Percentiles rank a stretch among this genome's conserved stretches.
phyloP scores from a whole-genome alignment of 345 rosid species.

The Hibiscus trionum region DNA sequence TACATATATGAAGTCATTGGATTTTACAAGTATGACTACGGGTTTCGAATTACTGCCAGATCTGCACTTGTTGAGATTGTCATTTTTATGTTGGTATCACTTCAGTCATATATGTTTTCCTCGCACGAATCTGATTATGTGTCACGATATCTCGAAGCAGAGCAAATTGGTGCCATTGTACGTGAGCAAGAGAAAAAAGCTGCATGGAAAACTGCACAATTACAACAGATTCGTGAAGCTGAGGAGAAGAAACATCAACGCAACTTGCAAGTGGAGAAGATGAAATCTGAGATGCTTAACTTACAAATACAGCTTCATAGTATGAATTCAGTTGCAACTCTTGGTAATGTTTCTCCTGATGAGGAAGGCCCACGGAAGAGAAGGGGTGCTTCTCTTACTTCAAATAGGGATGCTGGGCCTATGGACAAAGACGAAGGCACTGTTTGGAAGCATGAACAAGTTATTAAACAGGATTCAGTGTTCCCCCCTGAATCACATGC shows the following conservation, averaged over 20 bases:
- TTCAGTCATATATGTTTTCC: constrained; percentile 90
- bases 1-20: constrained; percentile 80
- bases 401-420: constrained; percentile 37
- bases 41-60: constrained; percentile 89
- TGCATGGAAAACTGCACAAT: constrained; percentile 91
- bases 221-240: constrained; percentile 77
- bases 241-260: constrained; percentile 78
- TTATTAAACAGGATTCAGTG: constrained; percentile 33
- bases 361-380: constrained; percentile 73
- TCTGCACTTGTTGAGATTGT: constrained; percentile 91
- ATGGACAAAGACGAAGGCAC: constrained; percentile 39
- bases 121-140: constrained; percentile 85
- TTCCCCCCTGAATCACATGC: constrained; percentile 42
- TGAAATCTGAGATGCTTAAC: constrained; percentile 98
- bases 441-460: constrained; percentile 36
- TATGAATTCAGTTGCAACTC: constrained; percentile 39
- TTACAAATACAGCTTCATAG: constrained; percentile 79
- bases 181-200: constrained; percentile 94
- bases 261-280: constrained; percentile 91
- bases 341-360: constrained; percentile 38
- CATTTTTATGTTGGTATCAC: constrained; percentile 83
- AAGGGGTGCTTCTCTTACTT: constrained; percentile 28
- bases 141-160: constrained; percentile 89
- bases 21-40: constrained; percentile 89
- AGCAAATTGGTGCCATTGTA: constrained; percentile 93